Base-by-base conservation (phyloP, 2,329 filamentous ascomycete species). In the Rugonectria rugulosa region DNA sequence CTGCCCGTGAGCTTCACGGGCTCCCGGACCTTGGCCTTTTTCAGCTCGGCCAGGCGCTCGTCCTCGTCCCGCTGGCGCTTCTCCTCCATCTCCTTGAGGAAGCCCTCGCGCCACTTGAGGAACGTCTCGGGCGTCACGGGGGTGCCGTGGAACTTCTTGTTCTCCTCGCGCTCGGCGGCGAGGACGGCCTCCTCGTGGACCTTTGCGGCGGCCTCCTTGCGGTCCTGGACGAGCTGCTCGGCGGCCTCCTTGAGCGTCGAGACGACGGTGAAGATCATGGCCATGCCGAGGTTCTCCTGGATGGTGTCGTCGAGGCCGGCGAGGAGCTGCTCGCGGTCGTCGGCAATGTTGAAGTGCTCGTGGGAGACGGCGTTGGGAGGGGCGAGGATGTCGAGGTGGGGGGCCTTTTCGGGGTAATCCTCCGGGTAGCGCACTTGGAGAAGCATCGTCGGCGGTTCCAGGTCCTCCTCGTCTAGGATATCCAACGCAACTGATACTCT, bases 241-340 rank as follows among this genome's bases (percentile, higher is more conserved):
- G 93, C 94, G 46, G 85, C 82, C 56, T 99, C 95, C 72, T 97
- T 98, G 57, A 99, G 78, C 0, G 89, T 86, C 12, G 90, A 91
- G 49, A 96, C 89, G 20, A 99, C 79, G 0, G 94, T 92, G 75
- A 98, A 99, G 2, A 99, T 79, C 95, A 99, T 99, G 51, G 92
- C 91, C 89, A 98, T 98, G 60, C 95, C 95, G 56, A 98, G 77
- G 65, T 93, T 98, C 74, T 99, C 95, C 72, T 95, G 88, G 29
- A 97, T 89, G 0, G 88, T 90, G 14, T 89, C 86, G 32, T 86
- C 75, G 11, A 98, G 79, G 2, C 84, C 83, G 45, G 87, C 80
- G 14, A 98, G 83, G 12, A 99, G 85, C 47, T 77, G 75, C 15
- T 85, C 81, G 71, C 91, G 92, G 79, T 99, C 95, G 43, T 89